A percentile compares a stretch with the other conserved stretches of the same genome.
phyloP scores from a whole-genome alignment of 345 rosid genomes.

The Hibiscus syriacus region DNA sequence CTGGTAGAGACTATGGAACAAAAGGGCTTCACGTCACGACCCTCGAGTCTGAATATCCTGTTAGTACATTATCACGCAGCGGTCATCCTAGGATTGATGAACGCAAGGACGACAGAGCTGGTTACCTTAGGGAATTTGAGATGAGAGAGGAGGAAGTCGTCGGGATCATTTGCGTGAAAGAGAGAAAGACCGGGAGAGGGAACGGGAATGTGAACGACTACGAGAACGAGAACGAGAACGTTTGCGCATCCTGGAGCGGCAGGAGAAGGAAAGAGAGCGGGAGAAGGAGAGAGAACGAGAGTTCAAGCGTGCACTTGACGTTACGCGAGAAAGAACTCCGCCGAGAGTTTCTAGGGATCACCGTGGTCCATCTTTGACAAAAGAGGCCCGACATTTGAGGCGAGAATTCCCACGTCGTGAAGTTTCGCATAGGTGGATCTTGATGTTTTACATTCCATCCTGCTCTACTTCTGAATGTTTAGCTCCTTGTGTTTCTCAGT shows the following conservation, averaged over 20 bases:
- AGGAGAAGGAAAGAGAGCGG: slow-evolving; percentile 68
- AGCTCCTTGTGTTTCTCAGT: slow-evolving; percentile 45
- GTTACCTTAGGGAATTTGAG: slow-evolving; percentile 91
- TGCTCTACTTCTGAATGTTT: slow-evolving; percentile 57
- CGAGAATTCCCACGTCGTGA: slow-evolving; percentile 73
- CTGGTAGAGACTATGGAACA: slow-evolving; percentile 86
- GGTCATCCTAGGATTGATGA: slow-evolving; percentile 61
- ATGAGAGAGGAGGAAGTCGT: slow-evolving; percentile 83
- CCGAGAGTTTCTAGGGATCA: slow-evolving; percentile 54
- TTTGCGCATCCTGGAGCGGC: slow-evolving; percentile 53
- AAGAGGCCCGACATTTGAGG: slow-evolving; percentile 47
- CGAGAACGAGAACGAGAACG: slow-evolving; percentile 43
- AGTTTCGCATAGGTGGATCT: slow-evolving; percentile 68
- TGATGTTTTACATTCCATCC: slow-evolving; percentile 19
- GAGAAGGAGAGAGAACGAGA: slow-evolving; percentile 79
- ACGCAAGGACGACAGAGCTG: slow-evolving; percentile 72
- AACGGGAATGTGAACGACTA: slow-evolving; percentile 33
- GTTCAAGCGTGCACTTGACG: slow-evolving; percentile 55
- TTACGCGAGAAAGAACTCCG: slow-evolving; percentile 57
- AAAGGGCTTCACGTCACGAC: slow-evolving; percentile 69
- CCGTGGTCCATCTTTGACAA: slow-evolving; percentile 62
- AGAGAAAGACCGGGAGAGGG: slow-evolving; percentile 71
- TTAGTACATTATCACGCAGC: slow-evolving; percentile 46
- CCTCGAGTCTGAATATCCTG: slow-evolving; percentile 59
- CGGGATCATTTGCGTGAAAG: slow-evolving; percentile 69